Percentiles rank a stretch among this genome's conserved stretches.
These are phyloP conservation scores for Aeschynomene evenia DNA, from an alignment of 306 rosid genomes.

Conservation along the genomic window DNA sequence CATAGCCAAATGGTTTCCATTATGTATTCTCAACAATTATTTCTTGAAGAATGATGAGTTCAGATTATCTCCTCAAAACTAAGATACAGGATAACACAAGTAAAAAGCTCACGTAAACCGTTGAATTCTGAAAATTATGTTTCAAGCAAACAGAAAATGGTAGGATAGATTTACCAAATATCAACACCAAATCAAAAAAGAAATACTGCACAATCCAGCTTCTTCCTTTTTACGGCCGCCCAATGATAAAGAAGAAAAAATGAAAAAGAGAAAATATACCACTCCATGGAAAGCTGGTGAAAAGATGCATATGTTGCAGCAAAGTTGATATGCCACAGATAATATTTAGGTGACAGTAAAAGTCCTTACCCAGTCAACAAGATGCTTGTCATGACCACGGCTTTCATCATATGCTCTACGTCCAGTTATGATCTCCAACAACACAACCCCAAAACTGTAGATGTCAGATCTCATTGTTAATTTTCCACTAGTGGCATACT, in stretches of 20 bases:
- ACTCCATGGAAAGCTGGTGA: constrained; percentile 3
- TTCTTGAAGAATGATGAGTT: not conserved
- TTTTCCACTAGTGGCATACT: constrained; percentile 63
- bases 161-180: not conserved
- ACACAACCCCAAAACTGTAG: constrained; percentile 70
- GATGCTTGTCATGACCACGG: constrained; percentile 38
- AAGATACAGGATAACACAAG: not conserved
- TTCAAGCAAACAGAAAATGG: not conserved
- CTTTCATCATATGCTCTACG: constrained; percentile 49
- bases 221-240: constrained; percentile 6
- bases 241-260: not conserved
- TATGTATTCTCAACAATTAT: not conserved
- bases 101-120: not conserved
- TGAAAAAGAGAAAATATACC: not conserved
- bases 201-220: not conserved
- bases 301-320: not conserved
- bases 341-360: not conserved
- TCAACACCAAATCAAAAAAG: not conserved
- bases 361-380: constrained; percentile 55
- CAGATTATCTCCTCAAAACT: not conserved
- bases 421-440: constrained; percentile 67
- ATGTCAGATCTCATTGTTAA: constrained; percentile 64
- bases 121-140: not conserved
- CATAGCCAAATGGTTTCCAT: not conserved
- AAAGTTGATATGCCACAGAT: not conserved